phyloP scores from a whole-genome alignment of 805 yeast species.

The Sugiyamaella smithiae region DNA sequence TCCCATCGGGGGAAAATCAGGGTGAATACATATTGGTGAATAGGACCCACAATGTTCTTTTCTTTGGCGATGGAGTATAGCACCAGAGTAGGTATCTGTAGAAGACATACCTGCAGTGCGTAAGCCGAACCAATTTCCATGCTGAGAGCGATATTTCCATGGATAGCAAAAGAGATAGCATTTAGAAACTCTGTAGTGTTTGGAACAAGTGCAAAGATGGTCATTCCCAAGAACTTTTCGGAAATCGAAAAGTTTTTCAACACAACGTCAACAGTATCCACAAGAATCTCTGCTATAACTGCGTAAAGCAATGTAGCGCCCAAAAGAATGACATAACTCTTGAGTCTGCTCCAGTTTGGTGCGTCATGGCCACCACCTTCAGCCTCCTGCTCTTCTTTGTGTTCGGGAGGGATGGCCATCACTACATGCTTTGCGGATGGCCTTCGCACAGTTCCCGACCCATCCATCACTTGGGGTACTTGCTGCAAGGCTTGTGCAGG shows the following conservation, averaged over 20 bases:
- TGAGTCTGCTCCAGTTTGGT: conserved; percentile 91
- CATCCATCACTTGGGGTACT: not conserved
- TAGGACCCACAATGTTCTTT: conserved; percentile 30
- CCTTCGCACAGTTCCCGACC: conserved; percentile 1
- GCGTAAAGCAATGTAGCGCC: conserved; percentile 88
- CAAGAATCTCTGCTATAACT: conserved; percentile 88
- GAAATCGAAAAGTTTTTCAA: conserved; percentile 72
- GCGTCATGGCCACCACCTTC: conserved; percentile 82
- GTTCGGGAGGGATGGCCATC: conserved; percentile 5
- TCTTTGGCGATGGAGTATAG: conserved; percentile 59
- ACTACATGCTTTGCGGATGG: conserved; percentile 5
- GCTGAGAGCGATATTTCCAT: conserved; percentile 93
- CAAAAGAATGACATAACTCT: conserved; percentile 77
- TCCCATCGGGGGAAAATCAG: conserved; percentile 96
- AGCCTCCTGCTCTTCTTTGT: conserved; percentile 11
- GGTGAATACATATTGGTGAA: conserved; percentile 50
- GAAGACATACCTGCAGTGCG: conserved; percentile 89
- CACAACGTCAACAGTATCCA: conserved; percentile 88
- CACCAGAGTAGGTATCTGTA: conserved; percentile 90
- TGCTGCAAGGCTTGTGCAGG: conserved; percentile 13
- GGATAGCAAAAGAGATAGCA: conserved; percentile 93
- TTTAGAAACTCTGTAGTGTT: conserved; percentile 95
- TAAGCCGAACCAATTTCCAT: conserved; percentile 99
- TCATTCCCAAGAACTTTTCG: conserved; percentile 88
- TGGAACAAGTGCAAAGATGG: conserved; percentile 94